phyloP scores from a whole-genome alignment of 805 yeast genomes.

The Sungouiozyma ichnusensis region DNA sequence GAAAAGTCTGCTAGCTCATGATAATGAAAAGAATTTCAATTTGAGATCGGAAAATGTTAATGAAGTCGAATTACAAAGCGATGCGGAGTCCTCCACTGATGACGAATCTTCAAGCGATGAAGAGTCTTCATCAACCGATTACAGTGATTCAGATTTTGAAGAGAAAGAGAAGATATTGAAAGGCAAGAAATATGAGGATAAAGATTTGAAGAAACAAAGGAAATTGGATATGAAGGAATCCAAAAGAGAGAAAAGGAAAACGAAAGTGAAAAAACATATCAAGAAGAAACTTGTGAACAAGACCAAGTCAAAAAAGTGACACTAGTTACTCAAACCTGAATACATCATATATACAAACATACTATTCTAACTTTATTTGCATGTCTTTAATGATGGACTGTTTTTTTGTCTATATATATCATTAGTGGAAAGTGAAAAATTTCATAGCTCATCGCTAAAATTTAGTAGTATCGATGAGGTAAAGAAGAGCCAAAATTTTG shows the following conservation, averaged over 20 bases:
- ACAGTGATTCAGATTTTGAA: not conserved
- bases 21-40: slow-evolving; percentile 21
- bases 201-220: slow-evolving; percentile 65
- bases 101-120: slow-evolving; percentile 27
- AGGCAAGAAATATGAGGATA: slow-evolving; percentile 73
- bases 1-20: slow-evolving; percentile 47
- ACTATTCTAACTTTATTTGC: not conserved
- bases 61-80: slow-evolving; percentile 24
- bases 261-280: slow-evolving; percentile 71
- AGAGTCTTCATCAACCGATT: slow-evolving; percentile 16
- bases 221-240: slow-evolving; percentile 69
- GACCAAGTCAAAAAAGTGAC: slow-evolving; percentile 32
- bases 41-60: slow-evolving; percentile 15
- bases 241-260: slow-evolving; percentile 67
- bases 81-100: slow-evolving; percentile 6
- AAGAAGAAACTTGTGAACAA: slow-evolving; percentile 67
- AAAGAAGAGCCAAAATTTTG: not conserved
- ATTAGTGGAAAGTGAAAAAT: not conserved
- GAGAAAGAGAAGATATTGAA: slow-evolving; percentile 34
- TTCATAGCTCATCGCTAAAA: slow-evolving; percentile 1
- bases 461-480: not conserved
- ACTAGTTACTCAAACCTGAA: not conserved
- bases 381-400: not conserved
- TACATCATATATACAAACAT: too few species aligned
- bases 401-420: not conserved